These are phyloP conservation scores for Melocanna baccifera DNA, from an alignment of 176 grass and related monocot species.

Conservation along the genomic window DNA sequence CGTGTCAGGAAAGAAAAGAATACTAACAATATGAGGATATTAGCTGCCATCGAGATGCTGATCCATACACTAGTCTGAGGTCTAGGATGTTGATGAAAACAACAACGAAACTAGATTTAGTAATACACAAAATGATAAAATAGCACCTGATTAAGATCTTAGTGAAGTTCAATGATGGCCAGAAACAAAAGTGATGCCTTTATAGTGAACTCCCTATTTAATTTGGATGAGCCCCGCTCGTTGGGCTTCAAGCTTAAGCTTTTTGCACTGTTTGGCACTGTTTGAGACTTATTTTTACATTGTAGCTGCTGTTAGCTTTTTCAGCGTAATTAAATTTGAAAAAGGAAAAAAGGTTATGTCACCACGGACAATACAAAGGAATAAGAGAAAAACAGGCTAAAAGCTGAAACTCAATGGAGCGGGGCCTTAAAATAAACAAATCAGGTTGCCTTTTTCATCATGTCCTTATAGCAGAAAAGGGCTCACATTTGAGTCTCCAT, in stretches of 20 bases:
- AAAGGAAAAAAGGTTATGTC: too few relatives aligned
- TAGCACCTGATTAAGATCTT: constrained; percentile 30
- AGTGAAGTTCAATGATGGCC: constrained; percentile 26
- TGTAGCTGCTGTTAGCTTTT: too few relatives aligned
- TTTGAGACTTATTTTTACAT: too few relatives aligned
- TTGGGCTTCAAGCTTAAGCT: too few relatives aligned
- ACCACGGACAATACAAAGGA: too few relatives aligned
- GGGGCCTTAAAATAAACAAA: constrained; percentile 39
- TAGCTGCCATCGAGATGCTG: constrained; percentile 26
- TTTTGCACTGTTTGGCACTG: too few relatives aligned
- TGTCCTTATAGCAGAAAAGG: constrained; percentile 34
- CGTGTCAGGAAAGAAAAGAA: constrained; percentile 31
- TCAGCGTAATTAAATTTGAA: too few relatives aligned
- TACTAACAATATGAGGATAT: constrained; percentile 13
- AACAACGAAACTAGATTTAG: constrained; percentile 36
- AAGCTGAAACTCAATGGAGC: too few relatives aligned
- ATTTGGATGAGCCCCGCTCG: neutral
- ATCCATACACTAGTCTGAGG: constrained; percentile 22
- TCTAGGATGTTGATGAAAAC: constrained; percentile 42
- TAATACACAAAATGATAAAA: constrained; percentile 26
- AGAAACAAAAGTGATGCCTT: constrained; percentile 28
- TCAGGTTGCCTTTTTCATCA: constrained; percentile 11
- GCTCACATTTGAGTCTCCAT: constrained; percentile 22
- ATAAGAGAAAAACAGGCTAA: too few relatives aligned
- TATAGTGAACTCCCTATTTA: constrained; percentile 21